A percentile compares a stretch with the other conserved stretches of the same genome.
phyloP scores from a whole-genome alignment of 2,329 filamentous ascomycete species.

The Arthrobotrys sphaeroides region DNA sequence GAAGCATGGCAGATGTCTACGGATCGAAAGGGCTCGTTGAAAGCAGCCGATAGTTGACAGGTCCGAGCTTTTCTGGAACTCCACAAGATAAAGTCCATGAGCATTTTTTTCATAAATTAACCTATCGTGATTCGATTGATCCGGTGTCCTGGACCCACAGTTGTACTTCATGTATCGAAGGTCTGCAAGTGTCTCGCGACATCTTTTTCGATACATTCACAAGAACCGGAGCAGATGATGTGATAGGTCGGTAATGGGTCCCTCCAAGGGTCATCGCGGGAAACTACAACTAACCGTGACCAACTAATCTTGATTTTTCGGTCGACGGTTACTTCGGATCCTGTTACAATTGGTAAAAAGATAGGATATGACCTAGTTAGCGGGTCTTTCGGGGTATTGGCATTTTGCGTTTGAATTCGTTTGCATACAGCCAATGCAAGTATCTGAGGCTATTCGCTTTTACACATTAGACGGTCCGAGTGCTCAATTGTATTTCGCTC shows the following conservation, averaged over 20 bases:
- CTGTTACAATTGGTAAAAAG: slow-evolving; percentile 26
- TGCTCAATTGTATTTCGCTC: slow-evolving; percentile 26
- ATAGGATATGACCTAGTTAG: slow-evolving; percentile 21
- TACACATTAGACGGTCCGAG: background rate
- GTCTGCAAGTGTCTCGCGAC: slow-evolving; percentile 34
- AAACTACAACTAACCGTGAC: no score
- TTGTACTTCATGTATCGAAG: background rate
- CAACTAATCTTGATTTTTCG: background rate
- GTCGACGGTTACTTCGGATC: slow-evolving; percentile 3
- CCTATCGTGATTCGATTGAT: slow-evolving; percentile 20
- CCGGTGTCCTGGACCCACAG: slow-evolving; percentile 29
- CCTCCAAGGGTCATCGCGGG: slow-evolving; percentile 15
- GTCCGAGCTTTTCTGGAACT: background rate
- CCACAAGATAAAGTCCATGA: slow-evolving; percentile 3
- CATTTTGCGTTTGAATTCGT: background rate
- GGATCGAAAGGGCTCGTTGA: background rate
- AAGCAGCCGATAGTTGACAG: slow-evolving; percentile 16
- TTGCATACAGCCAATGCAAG: slow-evolving; percentile 37
- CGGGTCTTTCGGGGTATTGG: background rate
- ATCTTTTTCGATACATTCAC: slow-evolving; percentile 14
- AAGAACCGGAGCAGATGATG: slow-evolving; percentile 14
- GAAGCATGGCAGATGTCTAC: background rate
- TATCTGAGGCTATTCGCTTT: slow-evolving; percentile 17
- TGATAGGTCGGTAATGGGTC: slow-evolving; percentile 32
- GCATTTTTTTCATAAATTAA: background rate